Base-by-base conservation (phyloP, 1,284 basidiomycete species). In the Phylloboletellus chloephorus region DNA sequence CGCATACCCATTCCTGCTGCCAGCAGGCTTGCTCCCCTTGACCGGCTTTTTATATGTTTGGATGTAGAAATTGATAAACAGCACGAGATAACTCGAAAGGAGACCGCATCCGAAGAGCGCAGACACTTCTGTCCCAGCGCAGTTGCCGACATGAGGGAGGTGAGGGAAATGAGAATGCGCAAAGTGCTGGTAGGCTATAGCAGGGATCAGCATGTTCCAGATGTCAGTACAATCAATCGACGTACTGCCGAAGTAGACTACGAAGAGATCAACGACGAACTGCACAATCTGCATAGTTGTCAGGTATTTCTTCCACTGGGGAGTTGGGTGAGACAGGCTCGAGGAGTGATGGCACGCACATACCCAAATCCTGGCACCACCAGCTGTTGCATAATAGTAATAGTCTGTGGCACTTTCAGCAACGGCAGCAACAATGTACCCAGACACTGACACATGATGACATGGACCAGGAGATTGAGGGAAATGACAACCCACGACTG, bases 401-500 rank as follows among this genome's bases (percentile, higher is more conserved):
- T 98, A 96, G 71, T 96, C 89, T 92, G 54, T 19, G 37, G 21
- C 9, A 11, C 12, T 34, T 37, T 48, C 23, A 51, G 34, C 39
- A 43, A 30, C 31, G 7, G 37, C 24, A 26, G 37, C 13, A 4
- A 15, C 10, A 20, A 24, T 33, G 15, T 21, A 39, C 20, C 36
- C 17, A 36, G 12, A 9, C 17, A 73, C 88, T 63, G 66, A 92
- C 88, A 98, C 96, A 99, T 99, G 57, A 98, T 70, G 58, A 98
- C 93, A 69, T 99, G 96, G 36, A 99, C 96, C 44, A 77, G 69
- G 46, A 98, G 73, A 73, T 99, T 99, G 56, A 97, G 79, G 42
- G 73, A 67, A 65, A 99, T 98, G 50, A 93, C 89, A 50, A 94
- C 81, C 96, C 96, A 99, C 50, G 95, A 96, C 89, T 92, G 51